Evolutionary conservation across 2,329 filamentous ascomycete species (phyloP).

Genomic region (Rhynchosporium agropyri): DNA sequence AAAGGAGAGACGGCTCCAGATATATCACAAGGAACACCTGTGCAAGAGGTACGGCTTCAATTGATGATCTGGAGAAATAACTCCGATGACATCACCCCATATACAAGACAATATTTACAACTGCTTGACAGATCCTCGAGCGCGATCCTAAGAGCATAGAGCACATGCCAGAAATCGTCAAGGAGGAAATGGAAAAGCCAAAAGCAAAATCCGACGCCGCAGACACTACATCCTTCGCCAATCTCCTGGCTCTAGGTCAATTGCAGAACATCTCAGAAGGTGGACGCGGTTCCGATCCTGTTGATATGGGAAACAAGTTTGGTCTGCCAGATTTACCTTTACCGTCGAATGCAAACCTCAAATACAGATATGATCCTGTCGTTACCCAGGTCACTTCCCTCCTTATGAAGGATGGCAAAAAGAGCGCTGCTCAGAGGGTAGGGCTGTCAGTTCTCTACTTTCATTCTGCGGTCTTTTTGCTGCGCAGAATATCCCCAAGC

Average conservation of each 20-base stretch:
- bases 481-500: conserved; percentile 24
- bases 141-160: conserved; percentile 63
- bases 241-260: conserved; percentile 40
- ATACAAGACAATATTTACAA: conserved; percentile 21
- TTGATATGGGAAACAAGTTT: conserved; percentile 59
- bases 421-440: conserved; percentile 87
- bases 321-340: conserved; percentile 69
- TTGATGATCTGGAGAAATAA: conserved; percentile 20
- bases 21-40: conserved; percentile 64
- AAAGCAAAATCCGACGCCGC: conserved; percentile 34
- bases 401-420: conserved; percentile 89
- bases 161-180: conserved; percentile 67
- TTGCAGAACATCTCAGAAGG: conserved; percentile 38
- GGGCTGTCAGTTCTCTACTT: conserved; percentile 33
- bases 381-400: conserved; percentile 86
- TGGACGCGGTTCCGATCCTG: conserved; percentile 30
- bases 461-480: conserved; percentile 31
- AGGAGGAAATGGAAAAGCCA: conserved; percentile 53
- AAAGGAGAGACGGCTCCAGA: conserved; percentile 62
- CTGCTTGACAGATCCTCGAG: conserved; percentile 57
- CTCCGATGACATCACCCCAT: conserved; percentile 29
- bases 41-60: conserved; percentile 59
- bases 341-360: conserved; percentile 63
- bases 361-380: conserved; percentile 83
- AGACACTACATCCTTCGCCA: conserved; percentile 40